Base-by-base conservation (phyloP, 768 basidiomycete species). In the Lactarius tabidus region DNA sequence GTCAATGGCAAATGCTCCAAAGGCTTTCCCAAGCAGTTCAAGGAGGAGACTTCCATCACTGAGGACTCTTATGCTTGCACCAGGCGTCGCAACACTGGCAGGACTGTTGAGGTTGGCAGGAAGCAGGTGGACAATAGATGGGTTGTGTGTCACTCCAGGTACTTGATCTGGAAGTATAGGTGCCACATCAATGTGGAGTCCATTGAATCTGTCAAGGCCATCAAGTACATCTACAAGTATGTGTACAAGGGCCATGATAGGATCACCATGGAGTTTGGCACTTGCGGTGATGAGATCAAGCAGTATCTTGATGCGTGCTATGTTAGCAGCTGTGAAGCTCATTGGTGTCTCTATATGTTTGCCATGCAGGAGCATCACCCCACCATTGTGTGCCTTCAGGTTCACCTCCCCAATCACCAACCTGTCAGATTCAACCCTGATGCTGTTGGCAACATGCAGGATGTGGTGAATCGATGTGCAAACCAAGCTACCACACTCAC, bases 131-230 rank as follows among this genome's bases (percentile, higher is more conserved):
- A 77, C 64, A 84, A 84, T 59, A 67, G 63, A 1, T 73, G 77
- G 75, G 74, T 84, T 17, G 78, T 84, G 4, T 79, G 79, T 1
- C 78, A 82, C 68, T 71, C 65, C 51, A 77, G 75, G 0, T 77
- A 70, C 31, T 72, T 84, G 0, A 64, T 69, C 52, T 72, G 70
- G 0, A 69, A 74, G 29, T 82, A 76, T 64, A 28, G 77, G 59
- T 82, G 80, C 66, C 81, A 85, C 64, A 81, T 83, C 70, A 85
- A 85, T 72, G 64, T 82, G 2, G 82, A 85, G 67, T 77, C 77
- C 63, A 74, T 70, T 54, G 71, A 69, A 0, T 77, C 75, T 10
- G 67, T 83, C 51, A 72, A 71, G 15, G 68, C 80, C 8, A 60
- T 80, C 69, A 81, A 82, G 61, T 85, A 85, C 60, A 69, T 78